Percentiles rank a stretch among this genome's conserved stretches.
Evolutionary conservation across 306 rosid genomes (phyloP).

Genomic region (apple (Malus domestica)): ASM211411v1 NC_041804.1:24252501-24253000

Average conservation of each 20-base stretch:
- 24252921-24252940: neutral
- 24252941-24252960: conserved; percentile 25
- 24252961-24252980: conserved; percentile 27
- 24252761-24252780: neutral
- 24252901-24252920: neutral
- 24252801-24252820: neutral
- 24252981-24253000: conserved; percentile 21
- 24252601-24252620: too few relatives aligned
- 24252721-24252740: neutral
- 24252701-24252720: neutral
- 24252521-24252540: too few relatives aligned
- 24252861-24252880: neutral
- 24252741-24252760: neutral
- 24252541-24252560: too few relatives aligned
- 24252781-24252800: neutral
- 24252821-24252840: neutral
- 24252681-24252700: too few relatives aligned
- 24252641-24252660: too few relatives aligned
- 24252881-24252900: neutral
- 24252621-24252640: too few relatives aligned
- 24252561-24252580: too few relatives aligned
- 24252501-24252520: too few relatives aligned
- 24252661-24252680: too few relatives aligned
- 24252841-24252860: neutral
- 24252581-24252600: too few relatives aligned